Percentiles rank a stretch among this genome's conserved stretches.
Conservation (phyloP, 2,329 filamentous ascomycete species). For the Apiospora sp. region DNA sequence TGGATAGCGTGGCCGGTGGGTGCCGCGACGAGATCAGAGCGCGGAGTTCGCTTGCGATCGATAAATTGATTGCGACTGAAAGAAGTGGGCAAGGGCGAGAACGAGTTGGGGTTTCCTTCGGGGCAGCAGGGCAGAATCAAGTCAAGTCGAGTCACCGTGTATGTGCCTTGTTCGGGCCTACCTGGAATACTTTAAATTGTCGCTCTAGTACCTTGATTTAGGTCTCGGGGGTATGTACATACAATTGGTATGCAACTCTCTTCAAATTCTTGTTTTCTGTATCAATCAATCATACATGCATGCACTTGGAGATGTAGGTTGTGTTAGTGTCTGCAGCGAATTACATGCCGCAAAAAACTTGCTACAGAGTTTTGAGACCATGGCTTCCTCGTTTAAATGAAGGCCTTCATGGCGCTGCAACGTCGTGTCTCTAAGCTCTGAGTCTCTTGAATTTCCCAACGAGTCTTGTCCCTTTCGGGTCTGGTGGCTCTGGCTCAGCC, state of each 20-base stretch:
- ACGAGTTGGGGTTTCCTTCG: not conserved
- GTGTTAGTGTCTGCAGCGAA: not conserved
- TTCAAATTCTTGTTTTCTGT: not conserved
- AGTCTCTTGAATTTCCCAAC: constrained; percentile 19
- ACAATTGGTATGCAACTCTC: not conserved
- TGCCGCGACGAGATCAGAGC: constrained; percentile 12
- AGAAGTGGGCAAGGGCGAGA: not conserved
- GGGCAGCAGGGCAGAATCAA: not conserved
- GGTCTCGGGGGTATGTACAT: not conserved
- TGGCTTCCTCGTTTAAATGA: constrained; percentile 14
- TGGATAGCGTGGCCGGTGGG: not conserved
- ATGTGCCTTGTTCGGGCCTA: not conserved
- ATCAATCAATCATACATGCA: constrained; percentile 11
- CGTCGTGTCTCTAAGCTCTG: constrained; percentile 15
- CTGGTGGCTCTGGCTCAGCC: not conserved
- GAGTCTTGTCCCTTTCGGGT: not conserved
- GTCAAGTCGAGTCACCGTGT: not conserved
- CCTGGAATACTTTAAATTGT: not conserved
- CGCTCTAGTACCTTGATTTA: not conserved
- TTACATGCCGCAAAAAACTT: not conserved
- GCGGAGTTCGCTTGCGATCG: constrained; percentile 16
- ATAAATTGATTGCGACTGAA: constrained; percentile 1
- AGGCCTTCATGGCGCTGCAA: not conserved
- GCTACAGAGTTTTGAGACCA: not conserved
- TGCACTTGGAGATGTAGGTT: not conserved